phyloP scores from a whole-genome alignment of 2,329 filamentous ascomycete genomes.

The Cladorrhinum sp. region DNA sequence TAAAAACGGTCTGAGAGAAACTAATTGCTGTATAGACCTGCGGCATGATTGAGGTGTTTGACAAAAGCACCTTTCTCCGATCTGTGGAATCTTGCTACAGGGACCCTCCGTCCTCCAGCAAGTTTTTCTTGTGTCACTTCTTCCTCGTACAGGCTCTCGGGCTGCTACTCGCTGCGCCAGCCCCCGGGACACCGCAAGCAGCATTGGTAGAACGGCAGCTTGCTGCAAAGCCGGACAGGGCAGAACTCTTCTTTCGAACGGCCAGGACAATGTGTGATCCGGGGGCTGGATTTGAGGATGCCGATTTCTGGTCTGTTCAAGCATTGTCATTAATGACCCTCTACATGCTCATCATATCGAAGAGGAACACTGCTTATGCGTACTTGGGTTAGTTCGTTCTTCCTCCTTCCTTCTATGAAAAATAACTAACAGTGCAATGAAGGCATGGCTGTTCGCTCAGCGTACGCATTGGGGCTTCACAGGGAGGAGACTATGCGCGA shows the following conservation, averaged over 20 bases:
- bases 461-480: constrained; percentile 61
- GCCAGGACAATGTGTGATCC: constrained; percentile 51
- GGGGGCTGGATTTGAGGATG: constrained; percentile 54
- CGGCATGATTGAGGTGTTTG: constrained; percentile 59
- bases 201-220: constrained; percentile 50
- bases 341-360: constrained; percentile 60
- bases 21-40: constrained; percentile 43
- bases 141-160: constrained; percentile 63
- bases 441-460: constrained; percentile 63
- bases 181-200: constrained; percentile 47
- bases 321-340: constrained; percentile 61
- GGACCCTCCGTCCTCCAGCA: constrained; percentile 48
- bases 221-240: constrained; percentile 46
- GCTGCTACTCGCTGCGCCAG: constrained; percentile 54
- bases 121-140: constrained; percentile 55
- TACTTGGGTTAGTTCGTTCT: constrained; percentile 50
- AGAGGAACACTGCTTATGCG: constrained; percentile 60
- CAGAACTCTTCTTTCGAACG: constrained; percentile 61
- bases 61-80: constrained; percentile 47
- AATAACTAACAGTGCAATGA: constrained; percentile 15
- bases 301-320: constrained; percentile 63
- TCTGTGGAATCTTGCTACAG: constrained; percentile 52
- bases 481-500: constrained; percentile 52
- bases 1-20: neutral
- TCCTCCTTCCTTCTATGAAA: neutral